These are phyloP conservation scores for Leptodontidium sp. DNA, from an alignment of 2,329 filamentous ascomycete genomes.

Conservation along the genomic window DNA sequence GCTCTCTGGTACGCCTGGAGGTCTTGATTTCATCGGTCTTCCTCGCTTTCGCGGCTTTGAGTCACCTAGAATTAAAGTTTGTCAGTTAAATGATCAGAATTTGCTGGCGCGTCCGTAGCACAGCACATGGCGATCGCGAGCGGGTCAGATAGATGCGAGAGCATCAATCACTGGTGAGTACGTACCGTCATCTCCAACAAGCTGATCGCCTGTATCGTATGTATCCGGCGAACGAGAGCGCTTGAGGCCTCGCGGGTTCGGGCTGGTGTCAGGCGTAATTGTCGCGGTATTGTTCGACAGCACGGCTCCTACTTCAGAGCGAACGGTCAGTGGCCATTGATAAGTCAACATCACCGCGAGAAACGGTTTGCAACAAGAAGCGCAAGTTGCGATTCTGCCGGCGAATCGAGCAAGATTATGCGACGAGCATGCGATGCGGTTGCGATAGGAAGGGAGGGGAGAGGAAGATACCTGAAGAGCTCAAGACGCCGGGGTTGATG, in stretches of 20 bases:
- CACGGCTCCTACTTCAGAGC: constrained; percentile 38
- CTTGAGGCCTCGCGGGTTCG: constrained; percentile 76
- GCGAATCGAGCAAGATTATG: constrained; percentile 31
- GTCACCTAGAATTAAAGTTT: constrained; percentile 50
- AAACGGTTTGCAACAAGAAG: constrained; percentile 27
- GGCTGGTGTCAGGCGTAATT: constrained; percentile 61
- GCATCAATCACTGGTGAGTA: constrained; percentile 46
- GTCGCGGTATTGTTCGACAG: constrained; percentile 47
- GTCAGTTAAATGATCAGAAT: constrained; percentile 35
- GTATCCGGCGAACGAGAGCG: constrained; percentile 75
- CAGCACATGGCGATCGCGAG: constrained; percentile 42
- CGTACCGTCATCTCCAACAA: constrained; percentile 77
- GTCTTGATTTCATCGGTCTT: constrained; percentile 48
- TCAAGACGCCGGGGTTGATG: constrained; percentile 89
- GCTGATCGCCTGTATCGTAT: constrained; percentile 66
- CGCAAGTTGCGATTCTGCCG: constrained; percentile 27
- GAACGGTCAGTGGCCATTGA: constrained; percentile 37
- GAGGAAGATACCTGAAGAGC: constrained; percentile 71
- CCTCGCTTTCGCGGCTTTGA: constrained; percentile 51
- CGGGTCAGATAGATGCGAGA: constrained; percentile 9
- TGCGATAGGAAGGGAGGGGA: constrained; percentile 1
- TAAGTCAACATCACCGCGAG: constrained; percentile 41
- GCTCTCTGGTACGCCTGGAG: constrained; percentile 62
- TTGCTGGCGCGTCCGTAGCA: constrained; percentile 33
- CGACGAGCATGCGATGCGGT: constrained; percentile 35